Percentiles rank a stretch among this genome's conserved stretches.
These are phyloP conservation scores for Candida xiaguanensis DNA, from an alignment of 805 yeast species.

Conservation along the genomic window DNA sequence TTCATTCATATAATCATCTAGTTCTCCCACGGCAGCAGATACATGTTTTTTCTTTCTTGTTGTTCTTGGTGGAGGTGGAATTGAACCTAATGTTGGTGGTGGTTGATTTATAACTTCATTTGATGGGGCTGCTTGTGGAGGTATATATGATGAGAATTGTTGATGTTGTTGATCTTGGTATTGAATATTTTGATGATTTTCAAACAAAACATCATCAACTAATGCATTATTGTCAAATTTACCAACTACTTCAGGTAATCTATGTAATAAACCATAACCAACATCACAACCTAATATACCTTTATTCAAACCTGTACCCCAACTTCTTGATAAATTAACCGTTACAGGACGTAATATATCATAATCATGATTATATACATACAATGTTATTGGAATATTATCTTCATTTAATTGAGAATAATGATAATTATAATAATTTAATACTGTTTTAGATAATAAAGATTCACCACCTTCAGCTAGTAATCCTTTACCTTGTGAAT, in stretches of 20 bases:
- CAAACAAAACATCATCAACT: slow-evolving; percentile 33
- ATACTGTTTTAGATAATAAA: slow-evolving; percentile 62
- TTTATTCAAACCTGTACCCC: slow-evolving; percentile 63
- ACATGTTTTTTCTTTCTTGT: slow-evolving; percentile 27
- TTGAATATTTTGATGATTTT: slow-evolving; percentile 17
- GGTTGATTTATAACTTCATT: slow-evolving; percentile 10
- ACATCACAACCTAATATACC: slow-evolving; percentile 92
- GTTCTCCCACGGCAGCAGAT: slow-evolving; percentile 20
- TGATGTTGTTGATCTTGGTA: slow-evolving; percentile 11
- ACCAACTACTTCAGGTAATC: slow-evolving; percentile 68
- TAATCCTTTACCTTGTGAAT: slow-evolving; percentile 53
- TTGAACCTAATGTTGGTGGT: slow-evolving; percentile 12
- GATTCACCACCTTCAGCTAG: slow-evolving; percentile 87
- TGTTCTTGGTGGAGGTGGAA: slow-evolving; percentile 18
- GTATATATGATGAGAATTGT: slow-evolving; percentile 2
- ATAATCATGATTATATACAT: slow-evolving; percentile 83
- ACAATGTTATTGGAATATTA: slow-evolving; percentile 36
- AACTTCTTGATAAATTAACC: slow-evolving; percentile 56
- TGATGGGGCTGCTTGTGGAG: slow-evolving; percentile 4
- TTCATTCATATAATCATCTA: slow-evolving; percentile 41
- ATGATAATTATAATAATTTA: slow-evolving; percentile 51
- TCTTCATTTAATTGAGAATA: slow-evolving; percentile 29
- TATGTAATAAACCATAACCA: slow-evolving; percentile 86
- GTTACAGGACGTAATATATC: slow-evolving; percentile 85
- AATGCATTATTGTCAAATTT: slow-evolving; percentile 40